Evolutionary conservation across 306 rosid genomes (phyloP).

Genomic region (Datisca glomerata): DNA sequence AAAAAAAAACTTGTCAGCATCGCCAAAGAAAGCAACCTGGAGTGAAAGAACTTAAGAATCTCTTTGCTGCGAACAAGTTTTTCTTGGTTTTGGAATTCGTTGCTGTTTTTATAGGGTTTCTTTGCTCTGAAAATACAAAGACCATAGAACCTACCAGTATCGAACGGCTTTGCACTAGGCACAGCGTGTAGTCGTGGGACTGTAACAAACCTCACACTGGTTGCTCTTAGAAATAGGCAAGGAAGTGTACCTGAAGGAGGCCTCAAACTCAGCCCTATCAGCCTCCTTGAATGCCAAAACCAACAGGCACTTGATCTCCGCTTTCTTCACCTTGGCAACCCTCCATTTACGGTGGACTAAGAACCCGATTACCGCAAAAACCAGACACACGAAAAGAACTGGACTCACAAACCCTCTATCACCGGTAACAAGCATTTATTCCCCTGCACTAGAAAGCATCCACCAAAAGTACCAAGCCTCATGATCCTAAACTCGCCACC

Average conservation of each 20-base stretch:
- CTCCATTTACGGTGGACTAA: constrained; percentile 46
- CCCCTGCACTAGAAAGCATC: constrained; percentile 33
- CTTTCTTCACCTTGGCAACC: constrained; percentile 34
- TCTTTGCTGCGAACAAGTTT: too few species aligned
- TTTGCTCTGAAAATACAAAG: too few species aligned
- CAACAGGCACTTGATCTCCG: constrained; percentile 67
- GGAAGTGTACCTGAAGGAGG: constrained; percentile 17
- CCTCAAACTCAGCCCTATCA: constrained; percentile 58
- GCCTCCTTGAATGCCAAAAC: constrained; percentile 53
- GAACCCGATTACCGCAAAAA: constrained; percentile 36
- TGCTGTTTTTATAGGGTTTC: too few species aligned
- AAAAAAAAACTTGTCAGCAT: too few species aligned
- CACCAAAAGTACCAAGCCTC: constrained; percentile 21
- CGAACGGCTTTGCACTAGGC: constrained; percentile 64
- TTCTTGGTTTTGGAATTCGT: too few species aligned
- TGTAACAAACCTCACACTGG: constrained; percentile 54
- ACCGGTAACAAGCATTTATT: constrained; percentile 62
- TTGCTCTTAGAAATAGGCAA: constrained; percentile 4
- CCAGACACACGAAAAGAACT: constrained; percentile 30
- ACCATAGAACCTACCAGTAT: constrained; percentile 82
- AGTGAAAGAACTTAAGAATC: too few species aligned
- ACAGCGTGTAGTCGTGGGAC: constrained; percentile 60
- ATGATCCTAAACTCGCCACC: constrained; percentile 23
- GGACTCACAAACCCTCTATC: constrained; percentile 71
- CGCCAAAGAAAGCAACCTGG: too few species aligned